Base-by-base conservation (phyloP, 2,329 filamentous ascomycete species). In the Ceratocystis cacaofunesta region DNA sequence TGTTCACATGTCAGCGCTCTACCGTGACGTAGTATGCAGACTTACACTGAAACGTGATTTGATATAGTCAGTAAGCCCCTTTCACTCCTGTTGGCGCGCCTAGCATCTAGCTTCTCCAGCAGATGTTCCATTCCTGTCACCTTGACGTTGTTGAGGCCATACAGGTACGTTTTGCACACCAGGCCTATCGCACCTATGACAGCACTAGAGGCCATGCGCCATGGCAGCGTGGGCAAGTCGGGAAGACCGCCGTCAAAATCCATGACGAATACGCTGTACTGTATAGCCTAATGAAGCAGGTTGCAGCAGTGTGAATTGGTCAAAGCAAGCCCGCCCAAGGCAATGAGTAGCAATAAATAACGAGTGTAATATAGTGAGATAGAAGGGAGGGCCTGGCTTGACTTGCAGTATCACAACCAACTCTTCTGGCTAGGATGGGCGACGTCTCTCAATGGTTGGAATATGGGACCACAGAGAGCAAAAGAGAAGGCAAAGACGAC, bases 21-120 rank as follows among this genome's bases (percentile, higher is more conserved):
- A 6, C 19, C 15, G 25, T 15, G n/a, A 41, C 8, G 52, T 22
- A 28, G 30, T 8, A 57, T 17, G 57, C 63, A 5, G 8, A 69
- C 72, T 68, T 73, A 77, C 76, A 77, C 75, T 22, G 73, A 74
- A 63, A 77, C 74, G 67, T 78, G 76, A 55, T 78, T 78, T 66
- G 75, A 78, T 7, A 77, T 89, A 69, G 92, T 97, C 68, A 97
- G 80, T 68, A 97, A 80, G 19, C 92, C 94, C 70, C 86, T 83
- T 66, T 87, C 78, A 69, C 90, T 84, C 62, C 79, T 80, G 52
- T 82, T 80, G 2, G 84, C 82, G 70, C 80, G 79, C 68, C 92
- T 83, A 69, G 82, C 81, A 70, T 96, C 91, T 46, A 97, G 76
- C 3, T 92, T 76, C 62, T 85, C 78, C 44, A 94, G 77, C 69